Evolutionary conservation across 139 green algal species (phyloP).

Genomic region (Micractinium conductrix): DNA sequence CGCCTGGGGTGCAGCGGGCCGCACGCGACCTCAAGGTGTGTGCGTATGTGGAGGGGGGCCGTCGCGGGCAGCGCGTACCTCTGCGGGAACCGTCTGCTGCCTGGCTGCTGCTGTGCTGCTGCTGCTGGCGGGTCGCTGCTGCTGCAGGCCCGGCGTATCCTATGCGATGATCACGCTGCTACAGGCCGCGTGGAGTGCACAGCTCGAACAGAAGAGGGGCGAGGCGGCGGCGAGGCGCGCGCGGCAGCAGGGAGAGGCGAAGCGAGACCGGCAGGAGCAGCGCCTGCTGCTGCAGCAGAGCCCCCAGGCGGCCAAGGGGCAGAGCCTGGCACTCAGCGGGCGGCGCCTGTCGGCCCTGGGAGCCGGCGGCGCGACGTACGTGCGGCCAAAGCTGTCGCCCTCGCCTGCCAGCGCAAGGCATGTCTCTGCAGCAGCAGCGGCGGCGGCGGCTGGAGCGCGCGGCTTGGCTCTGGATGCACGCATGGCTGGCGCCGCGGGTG

Average conservation of each 20-base stretch:
- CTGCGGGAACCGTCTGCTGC: too few species aligned
- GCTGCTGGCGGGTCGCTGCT: too few species aligned
- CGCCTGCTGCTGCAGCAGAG: background rate
- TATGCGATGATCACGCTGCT: background rate
- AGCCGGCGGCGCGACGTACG: background rate
- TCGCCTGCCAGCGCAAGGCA: background rate
- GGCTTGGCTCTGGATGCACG: too few species aligned
- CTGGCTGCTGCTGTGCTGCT: background rate
- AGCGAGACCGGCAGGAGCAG: background rate
- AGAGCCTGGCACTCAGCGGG: background rate
- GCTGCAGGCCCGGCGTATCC: too few species aligned
- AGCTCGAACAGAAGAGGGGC: background rate
- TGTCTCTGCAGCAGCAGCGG: background rate
- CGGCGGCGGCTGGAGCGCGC: background rate
- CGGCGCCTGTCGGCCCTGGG: background rate
- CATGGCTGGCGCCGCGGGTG: too few species aligned
- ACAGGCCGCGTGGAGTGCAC: background rate
- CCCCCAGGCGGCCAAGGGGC: background rate
- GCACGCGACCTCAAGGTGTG: background rate
- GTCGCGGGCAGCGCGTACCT: too few species aligned
- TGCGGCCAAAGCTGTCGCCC: conserved; percentile 3
- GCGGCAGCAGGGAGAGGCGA: background rate
- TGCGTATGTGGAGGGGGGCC: background rate
- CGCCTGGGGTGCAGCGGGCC: background rate
- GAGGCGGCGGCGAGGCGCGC: background rate